phyloP scores from a whole-genome alignment of 1,284 basidiomycete species.

The Grifola frondosa region DNA sequence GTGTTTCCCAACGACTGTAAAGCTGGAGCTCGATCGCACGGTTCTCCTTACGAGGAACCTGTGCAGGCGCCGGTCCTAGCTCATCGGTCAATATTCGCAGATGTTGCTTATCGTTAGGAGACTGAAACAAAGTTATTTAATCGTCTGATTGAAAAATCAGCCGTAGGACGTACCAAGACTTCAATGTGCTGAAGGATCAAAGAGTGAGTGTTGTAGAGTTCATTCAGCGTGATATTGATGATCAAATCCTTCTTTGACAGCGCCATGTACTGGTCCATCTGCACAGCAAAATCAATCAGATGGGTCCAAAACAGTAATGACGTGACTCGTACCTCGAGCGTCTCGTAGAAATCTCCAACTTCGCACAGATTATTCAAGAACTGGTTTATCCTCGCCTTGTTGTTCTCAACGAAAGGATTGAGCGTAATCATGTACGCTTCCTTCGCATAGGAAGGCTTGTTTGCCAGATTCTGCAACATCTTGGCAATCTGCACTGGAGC shows the following conservation, averaged over 20 bases:
- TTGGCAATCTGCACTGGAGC: conserved; percentile 81
- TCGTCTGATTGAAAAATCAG: conserved; percentile 6
- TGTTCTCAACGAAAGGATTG: conserved; percentile 98
- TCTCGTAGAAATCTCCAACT: conserved; percentile 99
- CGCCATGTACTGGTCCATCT: conserved; percentile 99
- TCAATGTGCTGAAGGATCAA: conserved; percentile 95
- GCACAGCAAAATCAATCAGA: conserved; percentile 7
- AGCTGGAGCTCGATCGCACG: conserved; percentile 89
- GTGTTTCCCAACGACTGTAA: conserved; percentile 99
- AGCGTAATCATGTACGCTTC: conserved; percentile 98
- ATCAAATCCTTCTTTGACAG: conserved; percentile 97
- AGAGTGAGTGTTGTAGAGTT: conserved; percentile 97
- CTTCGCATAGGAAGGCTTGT: conserved; percentile 97
- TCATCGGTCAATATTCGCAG: conserved; percentile 95
- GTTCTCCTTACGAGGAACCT: conserved; percentile 98
- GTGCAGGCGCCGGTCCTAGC: conserved; percentile 87
- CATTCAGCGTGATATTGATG: conserved; percentile 99
- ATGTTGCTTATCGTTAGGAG: conserved; percentile 96
- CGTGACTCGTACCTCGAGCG: conserved; percentile 75
- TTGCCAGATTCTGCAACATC: conserved; percentile 99
- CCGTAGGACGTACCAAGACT: conserved; percentile 68
- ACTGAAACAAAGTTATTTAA: conserved; percentile 46
- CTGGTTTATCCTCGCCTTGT: conserved; percentile 95
- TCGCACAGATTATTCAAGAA: conserved; percentile 97
- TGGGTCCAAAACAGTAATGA: not conserved